Conservation (phyloP, 2,329 filamentous ascomycete species). For the Fusarium chuoi region DNA sequence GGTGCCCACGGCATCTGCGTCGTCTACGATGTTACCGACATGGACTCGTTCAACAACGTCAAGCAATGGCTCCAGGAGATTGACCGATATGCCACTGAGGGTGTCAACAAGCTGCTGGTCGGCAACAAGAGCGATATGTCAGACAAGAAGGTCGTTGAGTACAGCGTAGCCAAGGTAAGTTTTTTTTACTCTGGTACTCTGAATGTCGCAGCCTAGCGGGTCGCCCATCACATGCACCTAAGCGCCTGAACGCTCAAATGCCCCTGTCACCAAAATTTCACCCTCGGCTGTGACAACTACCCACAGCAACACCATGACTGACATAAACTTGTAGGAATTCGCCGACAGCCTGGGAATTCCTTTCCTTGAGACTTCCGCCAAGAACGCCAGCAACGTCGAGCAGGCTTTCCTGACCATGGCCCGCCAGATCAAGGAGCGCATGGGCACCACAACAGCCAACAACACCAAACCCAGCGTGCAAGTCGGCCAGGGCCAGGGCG, state of each 20-base stretch:
- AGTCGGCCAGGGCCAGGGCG: slow-evolving; percentile 93
- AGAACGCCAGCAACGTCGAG: slow-evolving; percentile 99
- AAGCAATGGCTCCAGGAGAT: slow-evolving; percentile 99
- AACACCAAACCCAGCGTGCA: slow-evolving; percentile 99
- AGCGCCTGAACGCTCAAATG: slow-evolving; percentile 13
- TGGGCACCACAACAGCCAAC: slow-evolving; percentile 94
- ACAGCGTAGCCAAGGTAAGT: slow-evolving; percentile 96
- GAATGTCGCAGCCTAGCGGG: slow-evolving; percentile 1
- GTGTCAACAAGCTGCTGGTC: slow-evolving; percentile 98
- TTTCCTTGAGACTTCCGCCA: slow-evolving; percentile 99
- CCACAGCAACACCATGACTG: slow-evolving; percentile 19
- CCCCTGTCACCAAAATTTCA: slow-evolving; percentile 16
- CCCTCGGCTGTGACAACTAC: slow-evolving; percentile 6
- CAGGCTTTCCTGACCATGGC: slow-evolving; percentile 99
- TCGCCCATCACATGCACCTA: slow-evolving; percentile 37
- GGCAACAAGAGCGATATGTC: slow-evolving; percentile 99
- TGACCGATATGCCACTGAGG: slow-evolving; percentile 98
- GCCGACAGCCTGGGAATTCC: slow-evolving; percentile 98
- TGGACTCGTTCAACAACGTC: slow-evolving; percentile 99
- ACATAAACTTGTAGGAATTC: slow-evolving; percentile 76
- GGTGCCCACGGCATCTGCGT: slow-evolving; percentile 99
- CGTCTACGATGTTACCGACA: slow-evolving; percentile 99
- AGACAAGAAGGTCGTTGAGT: slow-evolving; percentile 99
- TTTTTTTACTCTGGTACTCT: neutral
- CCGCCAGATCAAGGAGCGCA: slow-evolving; percentile 99